Evolutionary conservation across 2,329 filamentous ascomycete species (phyloP), one percentile per base, ranked within the genome.

Genomic region (Dactylella cylindrospora): DNA sequence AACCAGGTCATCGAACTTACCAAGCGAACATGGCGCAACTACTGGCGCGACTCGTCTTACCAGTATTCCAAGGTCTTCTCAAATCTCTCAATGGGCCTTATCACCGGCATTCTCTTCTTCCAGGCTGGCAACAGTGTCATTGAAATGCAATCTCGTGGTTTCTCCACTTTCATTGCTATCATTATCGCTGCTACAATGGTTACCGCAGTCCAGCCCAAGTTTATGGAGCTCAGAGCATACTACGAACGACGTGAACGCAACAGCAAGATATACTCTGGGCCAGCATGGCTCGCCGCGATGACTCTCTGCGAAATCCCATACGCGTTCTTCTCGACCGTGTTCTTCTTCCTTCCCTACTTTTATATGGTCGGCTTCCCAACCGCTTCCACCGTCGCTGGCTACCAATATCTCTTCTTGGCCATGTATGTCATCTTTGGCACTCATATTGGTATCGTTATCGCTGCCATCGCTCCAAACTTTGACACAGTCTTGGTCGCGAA

Each of bases 391-490:
- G 80, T 80, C 0, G 80, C 85, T 0, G 88, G 87, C 9, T 91
- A 90, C 71, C 80, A 84, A 12, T 91, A 86, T 74, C 74, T 91
- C 20, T 90, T 93, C 84, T 81, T 80, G 0, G 74, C 90, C 69
- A 77, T 91, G 0, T 90, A 90, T 74, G 52, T 68, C 38, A 66
- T 70, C 33, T 68, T 66, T 52, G 60, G 67, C 26, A 57, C 67
- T 5, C 60, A 83, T 78, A 66, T 90, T 84, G 86, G 88, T 85
- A 15, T 87, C 90, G 71, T 91, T 86, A 88, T 93, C 67, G 86
- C 84, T 65, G 87, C 88, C 0, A 90, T 90, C 85, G 87, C 0
- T 23, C 86, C 87, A 0, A 84, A 78, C 32, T 89, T 53, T 23
- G 43, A 47, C 39, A 40, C 54, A 38, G 38, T 39, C 10, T 20